Evolutionary conservation across 805 yeast genomes (phyloP).

Genomic region (Metschnikowia amazonensis): DNA sequence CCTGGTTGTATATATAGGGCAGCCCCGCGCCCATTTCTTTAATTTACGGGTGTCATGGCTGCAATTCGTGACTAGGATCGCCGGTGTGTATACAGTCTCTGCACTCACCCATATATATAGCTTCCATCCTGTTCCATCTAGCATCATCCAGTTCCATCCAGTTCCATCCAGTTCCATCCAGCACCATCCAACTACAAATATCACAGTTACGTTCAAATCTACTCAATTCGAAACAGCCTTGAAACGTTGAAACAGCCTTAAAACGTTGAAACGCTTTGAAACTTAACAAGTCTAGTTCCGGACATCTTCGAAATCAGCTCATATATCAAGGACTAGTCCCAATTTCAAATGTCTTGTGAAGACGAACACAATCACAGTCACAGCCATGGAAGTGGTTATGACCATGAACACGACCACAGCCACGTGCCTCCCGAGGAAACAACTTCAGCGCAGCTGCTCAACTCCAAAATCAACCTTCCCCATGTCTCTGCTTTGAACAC

Average conservation of each 20-base stretch:
- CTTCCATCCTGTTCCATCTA: too few species aligned
- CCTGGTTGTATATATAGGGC: background rate
- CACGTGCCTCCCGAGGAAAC: conserved; percentile 70
- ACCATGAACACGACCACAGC: conserved; percentile 26
- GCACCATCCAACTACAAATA: background rate
- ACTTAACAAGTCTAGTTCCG: too few species aligned
- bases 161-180: too few species aligned
- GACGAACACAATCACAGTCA: conserved; percentile 13
- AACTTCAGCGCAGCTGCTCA: conserved; percentile 61
- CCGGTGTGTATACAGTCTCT: conserved; percentile 1
- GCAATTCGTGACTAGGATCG: background rate
- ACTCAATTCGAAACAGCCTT: too few species aligned
- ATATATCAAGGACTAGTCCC: too few species aligned
- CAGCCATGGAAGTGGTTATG: background rate
- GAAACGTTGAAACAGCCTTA: too few species aligned
- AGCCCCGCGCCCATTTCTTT: background rate
- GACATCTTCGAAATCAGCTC: too few species aligned
- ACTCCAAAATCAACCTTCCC: conserved; percentile 54
- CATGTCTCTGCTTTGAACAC: conserved; percentile 64
- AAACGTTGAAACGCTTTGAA: too few species aligned
- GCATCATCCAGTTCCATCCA: background rate
- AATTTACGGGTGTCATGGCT: background rate
- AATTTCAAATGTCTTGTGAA: conserved; percentile 11
- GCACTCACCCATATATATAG: background rate
- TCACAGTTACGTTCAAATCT: too few species aligned